These are phyloP conservation scores for Endocalyx cinctus DNA, from an alignment of 2,329 filamentous ascomycete genomes.

Conservation along the genomic window DNA sequence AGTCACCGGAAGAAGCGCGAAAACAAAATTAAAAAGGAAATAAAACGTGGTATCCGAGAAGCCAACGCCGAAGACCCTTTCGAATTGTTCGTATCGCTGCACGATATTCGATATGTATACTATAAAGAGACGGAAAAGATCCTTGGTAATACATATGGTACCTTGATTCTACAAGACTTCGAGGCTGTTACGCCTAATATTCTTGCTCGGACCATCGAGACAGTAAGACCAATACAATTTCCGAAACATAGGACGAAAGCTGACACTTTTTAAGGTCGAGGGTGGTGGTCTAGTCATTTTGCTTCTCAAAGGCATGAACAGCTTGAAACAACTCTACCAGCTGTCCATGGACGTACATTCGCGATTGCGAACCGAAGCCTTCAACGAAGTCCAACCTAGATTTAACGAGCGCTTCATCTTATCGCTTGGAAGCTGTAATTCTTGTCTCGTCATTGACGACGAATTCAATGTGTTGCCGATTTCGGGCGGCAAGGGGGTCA, in stretches of 20 bases:
- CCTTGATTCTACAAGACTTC: constrained; percentile 98
- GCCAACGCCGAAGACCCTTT: constrained; percentile 91
- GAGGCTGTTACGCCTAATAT: constrained; percentile 97
- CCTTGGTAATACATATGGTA: constrained; percentile 85
- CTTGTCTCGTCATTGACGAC: constrained; percentile 93
- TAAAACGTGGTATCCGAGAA: constrained; percentile 90
- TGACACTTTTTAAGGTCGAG: constrained; percentile 50
- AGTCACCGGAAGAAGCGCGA: constrained; percentile 97
- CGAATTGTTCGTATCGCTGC: constrained; percentile 91
- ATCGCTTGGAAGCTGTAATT: constrained; percentile 90
- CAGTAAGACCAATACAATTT: constrained; percentile 44
- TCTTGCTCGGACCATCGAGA: constrained; percentile 90
- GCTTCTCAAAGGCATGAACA: constrained; percentile 92
- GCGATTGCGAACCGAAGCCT: constrained; percentile 91
- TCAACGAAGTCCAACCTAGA: constrained; percentile 87
- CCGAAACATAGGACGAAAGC: not conserved
- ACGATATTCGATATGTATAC: constrained; percentile 98
- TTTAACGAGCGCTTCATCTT: constrained; percentile 98
- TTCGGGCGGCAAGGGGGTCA: constrained; percentile 88
- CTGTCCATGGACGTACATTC: constrained; percentile 98
- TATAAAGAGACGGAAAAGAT: constrained; percentile 99
- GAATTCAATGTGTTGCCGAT: constrained; percentile 97
- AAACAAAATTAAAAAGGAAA: constrained; percentile 96
- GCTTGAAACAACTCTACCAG: constrained; percentile 94
- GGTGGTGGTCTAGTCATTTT: constrained; percentile 89